Conservation (phyloP, 495 filamentous ascomycete genomes). For the Penicillium malachiteum region DNA sequence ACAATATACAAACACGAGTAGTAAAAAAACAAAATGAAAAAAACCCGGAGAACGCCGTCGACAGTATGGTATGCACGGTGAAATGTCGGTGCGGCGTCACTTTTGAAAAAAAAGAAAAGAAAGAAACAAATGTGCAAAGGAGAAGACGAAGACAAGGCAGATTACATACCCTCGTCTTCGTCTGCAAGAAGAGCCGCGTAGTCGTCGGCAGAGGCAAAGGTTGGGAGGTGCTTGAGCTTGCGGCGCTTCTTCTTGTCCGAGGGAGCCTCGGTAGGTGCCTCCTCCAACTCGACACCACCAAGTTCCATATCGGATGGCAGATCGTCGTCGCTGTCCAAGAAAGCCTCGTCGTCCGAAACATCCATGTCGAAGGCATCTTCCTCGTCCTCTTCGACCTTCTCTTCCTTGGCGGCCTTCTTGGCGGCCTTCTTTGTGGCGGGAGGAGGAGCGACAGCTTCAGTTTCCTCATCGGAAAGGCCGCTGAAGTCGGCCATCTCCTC, state of each 20-base stretch:
- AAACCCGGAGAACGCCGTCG: slow-evolving; percentile 5
- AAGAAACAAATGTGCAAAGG: slow-evolving; percentile 16
- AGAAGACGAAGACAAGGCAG: slow-evolving; percentile 1
- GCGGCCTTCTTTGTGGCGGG: slow-evolving; percentile 40
- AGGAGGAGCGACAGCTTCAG: slow-evolving; percentile 19
- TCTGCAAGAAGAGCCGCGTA: slow-evolving; percentile 82
- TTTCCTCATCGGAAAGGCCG: slow-evolving; percentile 39
- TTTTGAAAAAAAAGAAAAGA: slow-evolving; percentile 5
- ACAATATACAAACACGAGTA: not conserved
- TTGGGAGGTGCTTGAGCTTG: slow-evolving; percentile 86
- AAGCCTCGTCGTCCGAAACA: slow-evolving; percentile 51
- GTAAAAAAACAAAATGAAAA: not conserved
- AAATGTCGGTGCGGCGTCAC: slow-evolving; percentile 6
- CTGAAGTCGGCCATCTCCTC: slow-evolving; percentile 50
- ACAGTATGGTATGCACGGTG: slow-evolving; percentile 3
- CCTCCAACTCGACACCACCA: slow-evolving; percentile 30
- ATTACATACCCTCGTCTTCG: slow-evolving; percentile 63
- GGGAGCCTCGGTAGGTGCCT: slow-evolving; percentile 35
- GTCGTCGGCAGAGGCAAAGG: slow-evolving; percentile 89
- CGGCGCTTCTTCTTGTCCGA: slow-evolving; percentile 58
- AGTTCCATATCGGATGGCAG: slow-evolving; percentile 53
- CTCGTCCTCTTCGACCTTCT: slow-evolving; percentile 41
- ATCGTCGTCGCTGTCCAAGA: slow-evolving; percentile 55
- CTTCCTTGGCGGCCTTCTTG: slow-evolving; percentile 41
- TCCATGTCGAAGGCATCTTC: slow-evolving; percentile 54